These are phyloP conservation scores for Aphanoascus verrucosus DNA, from an alignment of 2,329 filamentous ascomycete species.

Conservation along the genomic window DNA sequence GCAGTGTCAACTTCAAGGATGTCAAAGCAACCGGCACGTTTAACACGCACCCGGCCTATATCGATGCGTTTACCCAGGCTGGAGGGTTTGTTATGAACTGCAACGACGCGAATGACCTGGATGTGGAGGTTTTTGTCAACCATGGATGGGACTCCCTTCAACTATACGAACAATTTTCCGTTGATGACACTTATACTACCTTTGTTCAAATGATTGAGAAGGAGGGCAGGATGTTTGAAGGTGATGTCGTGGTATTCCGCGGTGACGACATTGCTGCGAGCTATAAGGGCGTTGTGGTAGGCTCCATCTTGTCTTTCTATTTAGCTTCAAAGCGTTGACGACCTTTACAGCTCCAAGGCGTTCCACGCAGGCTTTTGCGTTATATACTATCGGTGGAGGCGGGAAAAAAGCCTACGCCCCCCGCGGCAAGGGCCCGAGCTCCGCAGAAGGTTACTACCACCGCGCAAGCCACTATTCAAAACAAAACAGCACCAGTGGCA, in stretches of 20 bases:
- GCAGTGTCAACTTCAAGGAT: slow-evolving; percentile 1
- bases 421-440: background rate
- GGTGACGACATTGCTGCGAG: slow-evolving; percentile 17
- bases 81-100: slow-evolving; percentile 32
- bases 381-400: slow-evolving; percentile 15
- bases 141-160: slow-evolving; percentile 29
- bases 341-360: slow-evolving; percentile 16
- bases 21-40: slow-evolving; percentile 10
- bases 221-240: slow-evolving; percentile 9
- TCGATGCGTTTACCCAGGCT: slow-evolving; percentile 30
- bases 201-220: slow-evolving; percentile 26
- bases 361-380: slow-evolving; percentile 18
- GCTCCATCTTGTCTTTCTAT: background rate
- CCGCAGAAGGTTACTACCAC: background rate
- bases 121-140: slow-evolving; percentile 26
- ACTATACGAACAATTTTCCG: slow-evolving; percentile 9
- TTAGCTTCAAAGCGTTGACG: background rate
- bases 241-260: slow-evolving; percentile 18
- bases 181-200: slow-evolving; percentile 16
- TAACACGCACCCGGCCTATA: slow-evolving; percentile 23
- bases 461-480: background rate
- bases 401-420: background rate
- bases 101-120: slow-evolving; percentile 20
- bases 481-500: background rate
- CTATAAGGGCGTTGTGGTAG: slow-evolving; percentile 18